These are phyloP conservation scores for Fusarium sacchari DNA, from an alignment of 2,329 filamentous ascomycete species.

Conservation along the genomic window DNA sequence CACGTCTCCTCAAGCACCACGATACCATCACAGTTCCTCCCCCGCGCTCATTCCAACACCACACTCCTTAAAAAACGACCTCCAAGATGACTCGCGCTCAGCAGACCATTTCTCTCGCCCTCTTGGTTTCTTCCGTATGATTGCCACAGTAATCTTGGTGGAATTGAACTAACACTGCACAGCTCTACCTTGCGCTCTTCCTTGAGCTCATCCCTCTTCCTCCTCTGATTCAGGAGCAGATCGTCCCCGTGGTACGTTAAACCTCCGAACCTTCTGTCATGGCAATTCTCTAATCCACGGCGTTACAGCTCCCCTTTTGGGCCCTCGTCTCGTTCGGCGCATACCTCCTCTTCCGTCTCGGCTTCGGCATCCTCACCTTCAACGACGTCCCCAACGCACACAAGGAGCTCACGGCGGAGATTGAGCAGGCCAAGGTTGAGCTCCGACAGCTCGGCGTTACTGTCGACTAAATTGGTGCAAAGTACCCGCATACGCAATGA, in stretches of 20 bases:
- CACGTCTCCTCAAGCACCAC: slow-evolving; percentile 43
- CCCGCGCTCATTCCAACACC: neutral
- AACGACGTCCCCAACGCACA: slow-evolving; percentile 94
- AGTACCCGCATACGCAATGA: neutral
- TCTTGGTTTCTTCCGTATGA: slow-evolving; percentile 87
- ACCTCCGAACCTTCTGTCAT: neutral
- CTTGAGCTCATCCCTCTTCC: slow-evolving; percentile 86
- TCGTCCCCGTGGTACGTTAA: slow-evolving; percentile 85
- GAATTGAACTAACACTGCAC: slow-evolving; percentile 32
- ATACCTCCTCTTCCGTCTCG: slow-evolving; percentile 90
- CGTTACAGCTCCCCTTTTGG: slow-evolving; percentile 86
- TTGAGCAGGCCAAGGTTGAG: slow-evolving; percentile 79
- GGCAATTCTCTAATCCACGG: neutral
- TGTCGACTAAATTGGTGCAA: slow-evolving; percentile 67
- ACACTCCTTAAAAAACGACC: slow-evolving; percentile 16
- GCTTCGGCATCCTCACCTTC: slow-evolving; percentile 93
- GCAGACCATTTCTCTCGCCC: slow-evolving; percentile 88
- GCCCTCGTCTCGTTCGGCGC: slow-evolving; percentile 89
- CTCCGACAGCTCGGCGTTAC: slow-evolving; percentile 79
- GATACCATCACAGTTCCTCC: slow-evolving; percentile 20
- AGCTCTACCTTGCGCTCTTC: slow-evolving; percentile 92
- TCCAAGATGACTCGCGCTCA: slow-evolving; percentile 89
- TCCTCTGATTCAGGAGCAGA: slow-evolving; percentile 78
- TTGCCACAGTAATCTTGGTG: accelerated
- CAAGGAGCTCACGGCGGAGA: slow-evolving; percentile 87